phyloP scores from a whole-genome alignment of 306 rosid species.

The Macrotyloma uniflorum region DNA sequence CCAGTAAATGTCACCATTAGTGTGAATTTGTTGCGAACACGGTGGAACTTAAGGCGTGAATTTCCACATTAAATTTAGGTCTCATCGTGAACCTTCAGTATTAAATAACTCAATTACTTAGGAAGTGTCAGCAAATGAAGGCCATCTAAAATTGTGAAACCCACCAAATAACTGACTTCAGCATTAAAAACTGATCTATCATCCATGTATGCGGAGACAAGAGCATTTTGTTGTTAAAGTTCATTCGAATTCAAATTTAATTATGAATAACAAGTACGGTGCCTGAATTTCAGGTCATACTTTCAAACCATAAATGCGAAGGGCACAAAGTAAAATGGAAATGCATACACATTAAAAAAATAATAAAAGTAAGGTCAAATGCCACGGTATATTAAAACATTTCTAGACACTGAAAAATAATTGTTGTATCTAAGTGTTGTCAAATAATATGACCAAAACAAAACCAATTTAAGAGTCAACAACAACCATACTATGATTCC shows the following conservation, averaged over 20 bases:
- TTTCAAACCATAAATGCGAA: background rate
- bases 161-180: background rate
- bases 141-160: background rate
- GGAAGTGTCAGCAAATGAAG: background rate
- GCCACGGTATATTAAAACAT: conserved; percentile 5
- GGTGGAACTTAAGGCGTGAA: background rate
- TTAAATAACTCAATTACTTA: background rate
- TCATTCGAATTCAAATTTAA: background rate
- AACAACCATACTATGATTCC: conserved; percentile 13
- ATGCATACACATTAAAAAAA: background rate
- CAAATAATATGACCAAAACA: conserved; percentile 23
- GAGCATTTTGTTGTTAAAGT: background rate
- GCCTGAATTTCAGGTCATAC: background rate
- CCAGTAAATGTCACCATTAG: background rate
- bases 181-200: conserved; percentile 1
- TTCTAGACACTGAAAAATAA: background rate
- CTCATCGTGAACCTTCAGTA: background rate
- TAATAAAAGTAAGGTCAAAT: background rate
- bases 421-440: conserved; percentile 16
- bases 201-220: background rate
- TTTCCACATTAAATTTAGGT: background rate
- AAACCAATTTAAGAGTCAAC: conserved; percentile 26
- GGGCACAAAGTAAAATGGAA: background rate
- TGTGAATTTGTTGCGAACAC: background rate
- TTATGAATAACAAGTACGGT: background rate